Base-by-base conservation (phyloP, 495 filamentous ascomycete species). In the Beverwykella pulmonaria region DNA sequence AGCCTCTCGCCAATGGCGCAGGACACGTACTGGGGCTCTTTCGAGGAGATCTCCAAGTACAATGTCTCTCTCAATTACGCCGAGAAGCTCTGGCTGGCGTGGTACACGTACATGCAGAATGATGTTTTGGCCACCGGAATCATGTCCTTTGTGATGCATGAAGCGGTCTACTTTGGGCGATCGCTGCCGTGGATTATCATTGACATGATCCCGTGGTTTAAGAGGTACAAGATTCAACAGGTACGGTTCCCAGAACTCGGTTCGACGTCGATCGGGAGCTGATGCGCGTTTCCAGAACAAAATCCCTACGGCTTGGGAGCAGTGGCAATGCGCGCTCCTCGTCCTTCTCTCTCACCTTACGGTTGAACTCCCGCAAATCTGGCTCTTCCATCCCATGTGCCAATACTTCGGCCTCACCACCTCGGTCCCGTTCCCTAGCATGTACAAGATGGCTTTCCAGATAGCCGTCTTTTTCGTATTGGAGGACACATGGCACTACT, bases 101-200 rank as follows among this genome's bases (percentile, higher is more conserved):
- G 93, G 93, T 98, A 98, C 76, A 86, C 92, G n/a, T 98, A 88
- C 86, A 96, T 98, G 92, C 90, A 93, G 73, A 97, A 98, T 73
- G 93, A 98, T 82, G 87, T 89, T 50, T 87, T 98, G 36, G 93
- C 93, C 53, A 98, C 93, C 15, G 93, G 93, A 39, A 93, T 98
- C 80, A 89, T 97, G 90, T 96, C 91, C 53, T 98, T 98, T 77
- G 75, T 89, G 60, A 93, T 97, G 89, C 93, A 98, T 78, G 93
- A 98, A 77, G 23, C 87, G 22, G 85, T 98, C 62, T 98, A 98
- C 81, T 98, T 98, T 74, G 94, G 93, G 59, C 84, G 93, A 29
- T 93, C 90, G 52, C 72, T 97, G 29, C 93, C 93, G 0, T 98
- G 93, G 90, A 90, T 97, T 71, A 87, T 97, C 63, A 93, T 97